Evolutionary conservation across 352 stramenopile species (phyloP), one percentile per base, ranked within the genome.

Genomic region (Globisporangium barbulae): DNA sequence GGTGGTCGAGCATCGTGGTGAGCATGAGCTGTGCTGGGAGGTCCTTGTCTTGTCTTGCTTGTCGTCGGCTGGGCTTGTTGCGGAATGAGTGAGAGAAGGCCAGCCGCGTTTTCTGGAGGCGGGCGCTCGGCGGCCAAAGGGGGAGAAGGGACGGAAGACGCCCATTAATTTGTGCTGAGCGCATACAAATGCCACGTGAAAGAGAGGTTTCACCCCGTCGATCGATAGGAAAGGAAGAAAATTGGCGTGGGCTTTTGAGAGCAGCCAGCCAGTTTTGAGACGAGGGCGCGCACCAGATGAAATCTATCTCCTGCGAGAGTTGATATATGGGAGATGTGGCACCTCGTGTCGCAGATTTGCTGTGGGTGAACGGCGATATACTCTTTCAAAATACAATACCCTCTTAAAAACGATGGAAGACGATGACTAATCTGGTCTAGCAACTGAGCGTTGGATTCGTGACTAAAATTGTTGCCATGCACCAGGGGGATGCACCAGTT

Each of bases 261-360:
- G 48, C 54, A 35, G 35, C 33, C 33, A 41, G 31, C 53, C 53
- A 59, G 54, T 39, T 59, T 59, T 60, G 54, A 60, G 54, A 60
- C 54, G 54, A 60, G 54, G 54, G 22, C 54, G 5, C 45, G 8
- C 47, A 3, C 6, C 0, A 42, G 15, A 12, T 22, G 25, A 54
- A 35, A 54, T 12, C 48, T 13, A 1, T 13, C 19, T 0, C 52
- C 52, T 42, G 30, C 25, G 9, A 31, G 2, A 57, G 5, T 57
- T 17, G 7, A 56, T 56, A 56, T 28, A 13, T 7, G 10, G 1
- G 28, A 52, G 45, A 19, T 12, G 45, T 15, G 7, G 21, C 10
- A 53, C 3, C 5, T 15, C 15, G 22, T 53, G 22, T 53, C 47
- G 47, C 47, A 33, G 22, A 13, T 53, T 53, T n/a, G 12, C 47